Conservation (phyloP, 371 early-diverging fungal genomes). For the Mucor irregularis region DNA sequence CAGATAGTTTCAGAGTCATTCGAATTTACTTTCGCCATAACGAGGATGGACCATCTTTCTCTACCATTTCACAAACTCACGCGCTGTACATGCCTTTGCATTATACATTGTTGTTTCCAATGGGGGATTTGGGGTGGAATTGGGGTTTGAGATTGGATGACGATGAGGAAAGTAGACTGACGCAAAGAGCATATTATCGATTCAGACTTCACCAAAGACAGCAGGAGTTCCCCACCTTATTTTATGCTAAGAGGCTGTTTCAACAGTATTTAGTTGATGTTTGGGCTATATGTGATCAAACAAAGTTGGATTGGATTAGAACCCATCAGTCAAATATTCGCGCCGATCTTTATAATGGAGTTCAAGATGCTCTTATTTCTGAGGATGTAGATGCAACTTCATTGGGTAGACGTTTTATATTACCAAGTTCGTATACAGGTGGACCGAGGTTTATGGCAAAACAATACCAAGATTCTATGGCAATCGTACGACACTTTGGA, state of each 20-base stretch:
- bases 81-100: neutral
- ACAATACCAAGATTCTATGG: conserved; percentile 33
- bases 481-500: conserved; percentile 18
- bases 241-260: neutral
- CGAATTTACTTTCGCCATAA: too few species aligned
- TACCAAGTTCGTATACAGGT: neutral
- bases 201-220: neutral
- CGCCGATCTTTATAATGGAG: conserved; percentile 1
- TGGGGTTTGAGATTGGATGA: neutral
- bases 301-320: conserved; percentile 2
- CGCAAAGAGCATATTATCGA: conserved; percentile 1
- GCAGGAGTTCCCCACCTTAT: neutral
- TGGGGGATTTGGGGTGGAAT: neutral
- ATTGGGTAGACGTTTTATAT: neutral
- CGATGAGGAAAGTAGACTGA: neutral
- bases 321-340: neutral
- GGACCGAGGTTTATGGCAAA: conserved; percentile 8
- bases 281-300: conserved; percentile 8
- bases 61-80: neutral
- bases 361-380: neutral
- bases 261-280: conserved; percentile 10
- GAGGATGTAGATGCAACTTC: neutral
- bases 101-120: neutral
- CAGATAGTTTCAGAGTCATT: too few species aligned
- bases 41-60: neutral